Evolutionary conservation across 2,329 filamentous ascomycete species (phyloP), one percentile per base, ranked within the genome.

Genomic region (Diplodia intermedia): DNA sequence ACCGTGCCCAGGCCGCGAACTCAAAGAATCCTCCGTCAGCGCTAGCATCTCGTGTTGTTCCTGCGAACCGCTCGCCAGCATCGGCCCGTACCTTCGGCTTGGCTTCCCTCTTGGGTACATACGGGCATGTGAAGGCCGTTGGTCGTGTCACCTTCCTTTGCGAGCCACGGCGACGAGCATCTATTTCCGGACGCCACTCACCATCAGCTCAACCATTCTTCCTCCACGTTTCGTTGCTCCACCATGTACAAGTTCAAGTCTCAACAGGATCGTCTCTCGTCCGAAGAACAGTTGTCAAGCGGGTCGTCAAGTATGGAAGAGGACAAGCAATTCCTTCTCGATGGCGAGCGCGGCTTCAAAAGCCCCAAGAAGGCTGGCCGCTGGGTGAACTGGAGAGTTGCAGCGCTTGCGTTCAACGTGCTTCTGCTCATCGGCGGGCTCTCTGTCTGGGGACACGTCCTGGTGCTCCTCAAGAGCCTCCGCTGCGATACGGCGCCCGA

Each of bases 281-380:
- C 54, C 0, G 54, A 57, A 9, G 54, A 57, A 14, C 31, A 23
- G n/a, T 18, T 57, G 11, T 38, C 54, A 40, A 57, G 54, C 33
- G 33, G 31, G n/a, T 57, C 54, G 33, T 23, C 54, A 9, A 40
- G 31, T 14, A 57, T 57, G 54, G 54, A 57, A 4, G 54, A 57
- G 5, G 54, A 57, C 31, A 57, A 57, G 31, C 54, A 40, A 15
- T 57, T 57, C 54, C 54, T 57, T 18, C 54, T 57, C 54, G 54
- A 57, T 20, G 54, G 20, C 1, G 11, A 20, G 33, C 54, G 33
- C 4, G 54, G 54, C 2, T 57, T 57, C 54, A 57, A 57, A 6
- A 40, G 4, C 8, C 3, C 54, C n/a, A 57, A 40, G 54, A 57
- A n/a, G n/a, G 7, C 33, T 23, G 6, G 33, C 9, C n/a, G 54